Conservation (phyloP, 495 filamentous ascomycete genomes). For the Corynascus novoguineensis region DNA sequence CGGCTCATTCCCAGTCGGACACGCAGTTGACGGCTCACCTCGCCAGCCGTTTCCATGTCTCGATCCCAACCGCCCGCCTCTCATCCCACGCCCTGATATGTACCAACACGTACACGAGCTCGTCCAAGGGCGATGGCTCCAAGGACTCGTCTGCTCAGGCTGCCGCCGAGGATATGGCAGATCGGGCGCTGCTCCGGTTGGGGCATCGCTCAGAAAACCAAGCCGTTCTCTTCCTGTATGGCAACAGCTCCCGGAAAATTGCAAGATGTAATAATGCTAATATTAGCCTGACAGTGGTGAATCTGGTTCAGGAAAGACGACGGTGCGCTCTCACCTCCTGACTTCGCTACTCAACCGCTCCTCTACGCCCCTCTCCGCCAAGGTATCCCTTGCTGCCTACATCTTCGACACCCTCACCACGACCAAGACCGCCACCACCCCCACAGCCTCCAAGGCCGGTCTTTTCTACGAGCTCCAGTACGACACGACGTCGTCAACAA, state of each 20-base stretch:
- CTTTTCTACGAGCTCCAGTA: slow-evolving; percentile 96
- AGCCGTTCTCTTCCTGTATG: slow-evolving; percentile 85
- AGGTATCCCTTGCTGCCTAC: slow-evolving; percentile 87
- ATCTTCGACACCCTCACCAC: slow-evolving; percentile 94
- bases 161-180: slow-evolving; percentile 83
- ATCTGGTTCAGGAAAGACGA: slow-evolving; percentile 93
- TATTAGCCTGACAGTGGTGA: slow-evolving; percentile 63
- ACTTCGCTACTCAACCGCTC: slow-evolving; percentile 79
- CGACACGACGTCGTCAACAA: slow-evolving; percentile 74
- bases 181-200: slow-evolving; percentile 75
- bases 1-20: slow-evolving; percentile 89
- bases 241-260: slow-evolving; percentile 9
- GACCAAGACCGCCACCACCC: slow-evolving; percentile 93
- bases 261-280: not conserved
- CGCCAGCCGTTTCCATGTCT: slow-evolving; percentile 90
- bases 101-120: slow-evolving; percentile 87
- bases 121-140: slow-evolving; percentile 81
- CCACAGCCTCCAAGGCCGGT: slow-evolving; percentile 90
- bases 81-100: slow-evolving; percentile 87
- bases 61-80: slow-evolving; percentile 76
- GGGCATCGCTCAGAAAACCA: slow-evolving; percentile 89
- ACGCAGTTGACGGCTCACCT: slow-evolving; percentile 93
- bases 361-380: slow-evolving; percentile 84
- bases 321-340: slow-evolving; percentile 79
- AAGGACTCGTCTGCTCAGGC: slow-evolving; percentile 81